Evolutionary conservation across 179 eudicot genomes (phyloP).

Genomic region (Kewa caespitosa): DNA sequence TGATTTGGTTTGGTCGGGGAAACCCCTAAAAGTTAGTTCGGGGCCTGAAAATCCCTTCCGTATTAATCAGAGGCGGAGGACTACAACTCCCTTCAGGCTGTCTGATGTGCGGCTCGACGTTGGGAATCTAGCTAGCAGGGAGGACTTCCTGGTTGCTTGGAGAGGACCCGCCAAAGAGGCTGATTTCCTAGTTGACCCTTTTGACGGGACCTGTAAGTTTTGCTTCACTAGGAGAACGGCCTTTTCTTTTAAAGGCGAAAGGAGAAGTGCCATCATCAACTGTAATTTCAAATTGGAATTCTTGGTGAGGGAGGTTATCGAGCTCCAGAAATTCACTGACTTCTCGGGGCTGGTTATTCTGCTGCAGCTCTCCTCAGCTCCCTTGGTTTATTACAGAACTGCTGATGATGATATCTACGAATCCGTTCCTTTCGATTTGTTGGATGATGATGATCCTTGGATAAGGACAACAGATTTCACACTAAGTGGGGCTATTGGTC

Average conservation of each 20-base stretch:
- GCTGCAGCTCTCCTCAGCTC: conserved; percentile 69
- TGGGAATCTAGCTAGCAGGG: conserved; percentile 50
- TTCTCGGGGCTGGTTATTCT: conserved; percentile 39
- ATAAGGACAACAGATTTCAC: conserved; percentile 84
- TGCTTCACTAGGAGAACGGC: conserved; percentile 51
- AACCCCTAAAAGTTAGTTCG: conserved; percentile 42
- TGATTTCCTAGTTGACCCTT: conserved; percentile 76
- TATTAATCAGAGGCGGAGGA: conserved; percentile 59
- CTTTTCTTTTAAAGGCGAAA: conserved; percentile 49
- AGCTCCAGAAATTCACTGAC: conserved; percentile 41
- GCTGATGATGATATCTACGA: conserved; percentile 80
- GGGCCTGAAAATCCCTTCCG: conserved; percentile 73
- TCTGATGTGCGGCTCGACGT: conserved; percentile 53
- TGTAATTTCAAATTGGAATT: conserved; percentile 76
- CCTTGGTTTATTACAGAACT: conserved; percentile 65
- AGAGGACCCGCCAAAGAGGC: conserved; percentile 54
- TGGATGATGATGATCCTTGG: conserved; percentile 98
- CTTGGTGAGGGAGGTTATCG: conserved; percentile 61
- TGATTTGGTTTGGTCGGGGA: conserved; percentile 36
- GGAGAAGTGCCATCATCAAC: conserved; percentile 44
- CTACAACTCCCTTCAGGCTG: conserved; percentile 47
- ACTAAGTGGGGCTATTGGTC: conserved; percentile 63
- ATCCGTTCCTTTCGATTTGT: conserved; percentile 57
- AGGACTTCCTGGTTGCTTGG: conserved; percentile 73
- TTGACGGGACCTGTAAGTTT: conserved; percentile 61